phyloP scores from a whole-genome alignment of 352 stramenopile species.

The Globisporangium sylvaticum region DNA sequence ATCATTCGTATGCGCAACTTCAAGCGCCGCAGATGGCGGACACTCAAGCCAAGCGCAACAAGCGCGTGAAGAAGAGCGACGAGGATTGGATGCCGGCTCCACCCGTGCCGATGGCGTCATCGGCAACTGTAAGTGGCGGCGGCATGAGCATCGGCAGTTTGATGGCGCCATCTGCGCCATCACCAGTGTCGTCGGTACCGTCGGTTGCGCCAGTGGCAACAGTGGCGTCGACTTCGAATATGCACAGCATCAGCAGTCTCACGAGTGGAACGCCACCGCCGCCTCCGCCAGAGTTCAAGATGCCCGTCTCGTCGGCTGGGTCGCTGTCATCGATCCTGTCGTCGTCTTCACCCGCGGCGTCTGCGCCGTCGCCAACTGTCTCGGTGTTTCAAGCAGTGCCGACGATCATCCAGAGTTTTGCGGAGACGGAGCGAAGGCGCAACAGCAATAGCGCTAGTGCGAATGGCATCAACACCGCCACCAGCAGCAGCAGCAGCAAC shows the following conservation, averaged over 20 bases:
- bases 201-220: neutral
- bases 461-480: neutral
- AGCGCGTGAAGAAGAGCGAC: constrained; percentile 59
- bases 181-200: neutral
- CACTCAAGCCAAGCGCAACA: constrained; percentile 39
- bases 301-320: constrained; percentile 11
- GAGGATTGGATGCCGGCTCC: constrained; percentile 20
- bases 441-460: constrained; percentile 2
- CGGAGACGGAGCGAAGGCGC: constrained; percentile 38
- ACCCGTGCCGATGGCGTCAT: neutral
- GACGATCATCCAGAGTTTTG: constrained; percentile 53
- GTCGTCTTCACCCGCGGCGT: constrained; percentile 11
- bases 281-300: constrained; percentile 4
- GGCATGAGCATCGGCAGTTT: constrained; percentile 17
- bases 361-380: constrained; percentile 11
- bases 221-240: neutral
- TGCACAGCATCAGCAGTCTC: constrained; percentile 20
- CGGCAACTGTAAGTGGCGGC: constrained; percentile 1
- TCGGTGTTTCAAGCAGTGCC: constrained; percentile 61
- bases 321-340: constrained; percentile 21
- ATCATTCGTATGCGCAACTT: constrained; percentile 7
- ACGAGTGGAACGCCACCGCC: constrained; percentile 4
- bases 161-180: constrained; percentile 7
- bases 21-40: constrained; percentile 5
- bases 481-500: neutral